A percentile compares a stretch with the other conserved stretches of the same genome.
These are phyloP conservation scores for Cyclocybe cylindracea DNA, from an alignment of 768 basidiomycete genomes.

Conservation along the genomic window DNA sequence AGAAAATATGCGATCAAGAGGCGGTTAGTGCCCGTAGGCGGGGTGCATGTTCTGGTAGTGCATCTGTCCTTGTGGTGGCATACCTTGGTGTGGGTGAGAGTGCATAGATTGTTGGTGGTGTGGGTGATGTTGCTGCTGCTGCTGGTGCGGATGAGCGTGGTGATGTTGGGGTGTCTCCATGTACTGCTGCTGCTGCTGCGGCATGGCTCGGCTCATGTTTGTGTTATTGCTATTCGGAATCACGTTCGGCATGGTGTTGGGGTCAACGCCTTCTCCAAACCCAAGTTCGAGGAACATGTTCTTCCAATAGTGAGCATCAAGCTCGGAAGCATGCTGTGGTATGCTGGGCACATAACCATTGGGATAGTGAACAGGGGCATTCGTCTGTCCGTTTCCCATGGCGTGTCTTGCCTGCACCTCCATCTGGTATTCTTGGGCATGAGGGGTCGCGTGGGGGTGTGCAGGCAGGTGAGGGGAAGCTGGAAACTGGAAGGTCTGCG, in stretches of 20 bases:
- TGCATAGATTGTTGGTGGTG: slow-evolving; percentile 10
- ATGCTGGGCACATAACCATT: slow-evolving; percentile 35
- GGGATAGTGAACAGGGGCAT: slow-evolving; percentile 23
- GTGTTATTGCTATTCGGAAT: slow-evolving; percentile 17
- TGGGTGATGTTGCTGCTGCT: slow-evolving; percentile 21
- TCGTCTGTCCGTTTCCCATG: slow-evolving; percentile 6
- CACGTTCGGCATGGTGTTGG: slow-evolving; percentile 22
- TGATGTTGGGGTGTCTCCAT: slow-evolving; percentile 22
- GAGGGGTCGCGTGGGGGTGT: slow-evolving; percentile 27
- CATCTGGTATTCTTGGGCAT: slow-evolving; percentile 20
- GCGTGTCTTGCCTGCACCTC: slow-evolving; percentile 15
- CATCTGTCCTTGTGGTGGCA: slow-evolving; percentile 18
- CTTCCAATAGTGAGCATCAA: slow-evolving; percentile 73
- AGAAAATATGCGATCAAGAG: slow-evolving; percentile 6
- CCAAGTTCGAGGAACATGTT: slow-evolving; percentile 78
- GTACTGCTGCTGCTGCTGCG: slow-evolving; percentile 18
- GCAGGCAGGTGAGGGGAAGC: slow-evolving; percentile 37
- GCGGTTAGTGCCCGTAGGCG: slow-evolving; percentile 30
- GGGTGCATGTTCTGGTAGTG: slow-evolving; percentile 24
- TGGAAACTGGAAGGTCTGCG: slow-evolving; percentile 37
- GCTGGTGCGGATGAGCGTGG: slow-evolving; percentile 11
- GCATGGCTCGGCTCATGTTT: slow-evolving; percentile 8
- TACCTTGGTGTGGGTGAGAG: slow-evolving; percentile 22
- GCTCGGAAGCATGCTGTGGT: slow-evolving; percentile 49
- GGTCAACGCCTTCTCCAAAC: slow-evolving; percentile 51